phyloP scores from a whole-genome alignment of 2,329 filamentous ascomycete species.

The Paecilomyces niveus region DNA sequence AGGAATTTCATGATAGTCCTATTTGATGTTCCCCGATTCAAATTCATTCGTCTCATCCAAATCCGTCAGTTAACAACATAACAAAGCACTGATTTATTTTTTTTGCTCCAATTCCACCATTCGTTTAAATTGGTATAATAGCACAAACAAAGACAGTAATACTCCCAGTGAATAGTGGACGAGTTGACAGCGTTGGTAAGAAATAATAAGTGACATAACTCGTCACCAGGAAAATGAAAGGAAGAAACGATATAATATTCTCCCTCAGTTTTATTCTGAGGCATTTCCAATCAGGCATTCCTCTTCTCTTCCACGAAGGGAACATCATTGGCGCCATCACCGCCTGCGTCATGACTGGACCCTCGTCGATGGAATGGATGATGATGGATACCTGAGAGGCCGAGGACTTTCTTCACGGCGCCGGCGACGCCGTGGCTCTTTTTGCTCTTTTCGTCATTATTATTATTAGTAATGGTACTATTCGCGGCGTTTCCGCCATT shows the following conservation, averaged over 20 bases:
- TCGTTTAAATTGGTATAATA: no score
- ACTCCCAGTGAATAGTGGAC: no score
- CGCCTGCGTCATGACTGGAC: slow-evolving; percentile 13
- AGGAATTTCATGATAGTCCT: no score
- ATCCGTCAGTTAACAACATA: background rate
- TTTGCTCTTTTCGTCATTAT: slow-evolving; percentile 10
- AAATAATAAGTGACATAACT: no score
- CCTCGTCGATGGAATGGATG: slow-evolving; percentile 33
- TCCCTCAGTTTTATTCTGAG: background rate
- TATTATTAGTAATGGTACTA: background rate
- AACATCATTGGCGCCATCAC: background rate
- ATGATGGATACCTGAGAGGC: slow-evolving; percentile 24
- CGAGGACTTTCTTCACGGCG: slow-evolving; percentile 35
- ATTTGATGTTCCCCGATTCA: background rate
- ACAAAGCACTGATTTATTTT: no score
- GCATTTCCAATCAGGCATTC: background rate
- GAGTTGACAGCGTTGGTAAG: no score
- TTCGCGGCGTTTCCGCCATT: background rate
- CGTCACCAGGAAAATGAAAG: no score
- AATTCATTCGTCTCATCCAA: background rate
- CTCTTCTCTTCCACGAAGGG: background rate
- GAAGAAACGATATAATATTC: no score
- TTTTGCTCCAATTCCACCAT: no score
- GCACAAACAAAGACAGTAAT: no score
- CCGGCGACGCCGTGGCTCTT: slow-evolving; percentile 24